Evolutionary conservation across 2,329 filamentous ascomycete genomes (phyloP).

Genomic region (Didymella arachidicola): DNA sequence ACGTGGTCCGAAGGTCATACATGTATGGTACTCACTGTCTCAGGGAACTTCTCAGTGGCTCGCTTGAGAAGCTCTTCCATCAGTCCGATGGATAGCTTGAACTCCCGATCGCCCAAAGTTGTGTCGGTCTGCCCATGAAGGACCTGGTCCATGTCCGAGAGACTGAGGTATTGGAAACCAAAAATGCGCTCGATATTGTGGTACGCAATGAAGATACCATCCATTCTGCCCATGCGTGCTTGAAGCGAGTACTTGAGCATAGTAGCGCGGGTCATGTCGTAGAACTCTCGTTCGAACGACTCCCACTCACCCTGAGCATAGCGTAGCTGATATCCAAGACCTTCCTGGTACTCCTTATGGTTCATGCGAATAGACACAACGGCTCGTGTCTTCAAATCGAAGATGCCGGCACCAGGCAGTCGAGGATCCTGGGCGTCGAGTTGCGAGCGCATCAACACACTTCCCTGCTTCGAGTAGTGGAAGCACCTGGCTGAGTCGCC

Average conservation of each 20-base stretch:
- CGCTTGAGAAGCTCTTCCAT: slow-evolving; percentile 81
- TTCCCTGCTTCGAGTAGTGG: slow-evolving; percentile 84
- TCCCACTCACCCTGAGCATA: slow-evolving; percentile 78
- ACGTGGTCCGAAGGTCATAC: neutral
- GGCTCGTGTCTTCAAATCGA: slow-evolving; percentile 94
- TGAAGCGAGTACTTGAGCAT: slow-evolving; percentile 97
- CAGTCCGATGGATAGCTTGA: slow-evolving; percentile 79
- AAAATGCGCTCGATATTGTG: slow-evolving; percentile 97
- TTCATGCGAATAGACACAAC: slow-evolving; percentile 94
- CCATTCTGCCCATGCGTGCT: slow-evolving; percentile 97
- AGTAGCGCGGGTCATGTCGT: slow-evolving; percentile 92
- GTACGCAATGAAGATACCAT: slow-evolving; percentile 96
- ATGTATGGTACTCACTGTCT: slow-evolving; percentile 54
- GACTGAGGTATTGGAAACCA: slow-evolving; percentile 91
- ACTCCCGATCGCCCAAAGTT: slow-evolving; percentile 80
- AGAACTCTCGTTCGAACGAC: slow-evolving; percentile 95
- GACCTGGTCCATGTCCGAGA: slow-evolving; percentile 86
- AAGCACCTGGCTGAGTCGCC: slow-evolving; percentile 68
- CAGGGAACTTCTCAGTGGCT: slow-evolving; percentile 77
- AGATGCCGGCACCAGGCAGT: slow-evolving; percentile 89
- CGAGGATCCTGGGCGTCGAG: slow-evolving; percentile 88
- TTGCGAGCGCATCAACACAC: slow-evolving; percentile 94
- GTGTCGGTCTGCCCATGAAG: slow-evolving; percentile 79
- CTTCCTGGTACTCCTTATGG: slow-evolving; percentile 72
- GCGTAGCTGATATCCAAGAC: slow-evolving; percentile 86